These are phyloP conservation scores for Boehmeria nivea DNA, from an alignment of 306 rosid genomes.

Conservation along the genomic window DNA sequence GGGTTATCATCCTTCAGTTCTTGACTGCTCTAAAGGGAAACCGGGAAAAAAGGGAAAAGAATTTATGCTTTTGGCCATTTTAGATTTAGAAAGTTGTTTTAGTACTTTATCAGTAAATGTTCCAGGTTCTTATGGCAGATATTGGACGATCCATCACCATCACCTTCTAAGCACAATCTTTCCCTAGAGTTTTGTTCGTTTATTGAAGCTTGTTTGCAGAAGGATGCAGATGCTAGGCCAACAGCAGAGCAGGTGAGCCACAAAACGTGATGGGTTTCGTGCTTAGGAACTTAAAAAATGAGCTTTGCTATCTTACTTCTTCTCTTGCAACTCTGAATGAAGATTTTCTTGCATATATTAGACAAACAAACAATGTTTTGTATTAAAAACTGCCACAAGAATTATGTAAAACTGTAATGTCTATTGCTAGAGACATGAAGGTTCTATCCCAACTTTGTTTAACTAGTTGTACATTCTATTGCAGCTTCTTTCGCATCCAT, in stretches of 20 bases:
- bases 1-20: background rate
- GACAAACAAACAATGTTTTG: background rate
- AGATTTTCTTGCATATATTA: background rate
- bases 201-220: constrained; percentile 81
- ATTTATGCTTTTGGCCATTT: background rate
- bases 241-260: constrained; percentile 80
- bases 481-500: constrained; percentile 89
- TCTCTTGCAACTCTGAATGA: background rate
- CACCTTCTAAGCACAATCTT: constrained; percentile 69
- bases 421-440: too few relatives aligned
- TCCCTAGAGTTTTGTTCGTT: constrained; percentile 91
- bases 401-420: too few relatives aligned
- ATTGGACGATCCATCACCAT: constrained; percentile 93
- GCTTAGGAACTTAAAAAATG: background rate
- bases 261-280: constrained; percentile 4
- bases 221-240: constrained; percentile 82
- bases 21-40: background rate
- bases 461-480: constrained; percentile 20
- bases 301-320: constrained; percentile 7
- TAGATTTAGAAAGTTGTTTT: background rate
- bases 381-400: too few relatives aligned
- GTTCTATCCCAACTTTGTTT: constrained; percentile 15
- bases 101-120: background rate
- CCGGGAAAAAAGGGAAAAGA: background rate
- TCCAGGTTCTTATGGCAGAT: constrained; percentile 46